phyloP scores from a whole-genome alignment of 2,329 filamentous ascomycete species.

The Coniochaeta sp. region DNA sequence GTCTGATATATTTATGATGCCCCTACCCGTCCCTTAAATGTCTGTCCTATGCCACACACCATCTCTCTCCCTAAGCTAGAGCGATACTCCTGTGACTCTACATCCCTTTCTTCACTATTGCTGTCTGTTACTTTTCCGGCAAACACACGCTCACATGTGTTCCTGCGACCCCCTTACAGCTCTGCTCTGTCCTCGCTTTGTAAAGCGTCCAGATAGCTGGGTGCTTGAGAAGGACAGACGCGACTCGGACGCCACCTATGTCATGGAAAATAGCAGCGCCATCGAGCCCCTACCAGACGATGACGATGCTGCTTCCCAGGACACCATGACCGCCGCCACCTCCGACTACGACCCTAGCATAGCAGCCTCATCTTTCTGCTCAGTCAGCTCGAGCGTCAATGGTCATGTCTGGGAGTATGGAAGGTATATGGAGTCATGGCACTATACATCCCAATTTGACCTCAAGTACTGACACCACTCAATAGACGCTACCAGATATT shows the following conservation, averaged over 20 bases:
- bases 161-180: not conserved
- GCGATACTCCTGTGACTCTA: not conserved
- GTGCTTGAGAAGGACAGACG: not conserved
- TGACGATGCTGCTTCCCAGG: conserved; percentile 9
- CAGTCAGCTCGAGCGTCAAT: conserved; percentile 17
- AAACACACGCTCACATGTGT: not conserved
- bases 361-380: conserved; percentile 15
- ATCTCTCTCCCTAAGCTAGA: not conserved
- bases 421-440: conserved; percentile 14
- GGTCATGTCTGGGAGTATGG: conserved; percentile 21
- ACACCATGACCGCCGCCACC: conserved; percentile 5
- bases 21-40: not conserved
- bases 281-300: conserved; percentile 10
- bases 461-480: conserved; percentile 11
- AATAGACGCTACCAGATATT: conserved; percentile 42
- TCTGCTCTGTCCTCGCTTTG: not conserved
- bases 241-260: not conserved
- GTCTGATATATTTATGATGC: not conserved
- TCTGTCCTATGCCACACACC: not conserved
- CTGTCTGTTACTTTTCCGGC: not conserved
- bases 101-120: not conserved
- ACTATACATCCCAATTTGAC: conserved; percentile 11
- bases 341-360: conserved; percentile 18
- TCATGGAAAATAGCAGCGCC: conserved; percentile 14
- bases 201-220: not conserved